A percentile compares a stretch with the other conserved stretches of the same genome.
Evolutionary conservation across 2,329 filamentous ascomycete genomes (phyloP).

Genomic region (Penicillium sp.): DNA sequence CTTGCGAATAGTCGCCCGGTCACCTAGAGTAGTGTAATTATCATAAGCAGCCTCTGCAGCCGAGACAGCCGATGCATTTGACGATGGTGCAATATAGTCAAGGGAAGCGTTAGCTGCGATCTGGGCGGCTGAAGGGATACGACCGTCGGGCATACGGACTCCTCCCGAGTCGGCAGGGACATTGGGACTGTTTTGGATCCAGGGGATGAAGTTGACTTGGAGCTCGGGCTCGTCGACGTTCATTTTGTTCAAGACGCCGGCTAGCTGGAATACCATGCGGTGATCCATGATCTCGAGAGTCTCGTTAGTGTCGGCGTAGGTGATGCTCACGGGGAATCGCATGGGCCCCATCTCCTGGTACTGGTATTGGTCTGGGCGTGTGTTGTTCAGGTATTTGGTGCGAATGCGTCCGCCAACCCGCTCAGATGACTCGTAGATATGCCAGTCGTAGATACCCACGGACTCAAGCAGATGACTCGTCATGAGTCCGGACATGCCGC

Average conservation of each 20-base stretch:
- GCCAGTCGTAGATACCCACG: conserved; percentile 47
- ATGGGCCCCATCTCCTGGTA: conserved; percentile 48
- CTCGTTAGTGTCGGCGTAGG: conserved; percentile 42
- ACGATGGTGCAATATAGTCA: conserved; percentile 36
- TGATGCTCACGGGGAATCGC: conserved; percentile 45
- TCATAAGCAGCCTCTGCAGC: conserved; percentile 42
- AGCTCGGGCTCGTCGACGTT: conserved; percentile 38
- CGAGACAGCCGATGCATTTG: conserved; percentile 35
- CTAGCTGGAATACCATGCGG: conserved; percentile 45
- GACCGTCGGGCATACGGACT: conserved; percentile 51
- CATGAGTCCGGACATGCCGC: conserved; percentile 38
- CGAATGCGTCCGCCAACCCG: conserved; percentile 46
- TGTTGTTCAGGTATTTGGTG: conserved; percentile 45
- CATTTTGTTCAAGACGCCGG: conserved; percentile 41
- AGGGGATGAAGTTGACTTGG: conserved; percentile 44
- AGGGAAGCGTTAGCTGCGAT: conserved; percentile 44
- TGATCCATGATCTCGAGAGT: conserved; percentile 46
- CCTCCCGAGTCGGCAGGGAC: conserved; percentile 51
- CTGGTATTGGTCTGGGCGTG: conserved; percentile 35
- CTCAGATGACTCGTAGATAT: conserved; percentile 45
- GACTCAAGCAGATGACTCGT: conserved; percentile 45
- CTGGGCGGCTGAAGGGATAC: conserved; percentile 54
- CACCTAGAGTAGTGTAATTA: conserved; percentile 31
- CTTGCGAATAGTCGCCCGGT: conserved; percentile 24
- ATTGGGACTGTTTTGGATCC: conserved; percentile 49